Conservation (phyloP, 106 monocot species). For the Phalaenopsis equestris region DNA sequence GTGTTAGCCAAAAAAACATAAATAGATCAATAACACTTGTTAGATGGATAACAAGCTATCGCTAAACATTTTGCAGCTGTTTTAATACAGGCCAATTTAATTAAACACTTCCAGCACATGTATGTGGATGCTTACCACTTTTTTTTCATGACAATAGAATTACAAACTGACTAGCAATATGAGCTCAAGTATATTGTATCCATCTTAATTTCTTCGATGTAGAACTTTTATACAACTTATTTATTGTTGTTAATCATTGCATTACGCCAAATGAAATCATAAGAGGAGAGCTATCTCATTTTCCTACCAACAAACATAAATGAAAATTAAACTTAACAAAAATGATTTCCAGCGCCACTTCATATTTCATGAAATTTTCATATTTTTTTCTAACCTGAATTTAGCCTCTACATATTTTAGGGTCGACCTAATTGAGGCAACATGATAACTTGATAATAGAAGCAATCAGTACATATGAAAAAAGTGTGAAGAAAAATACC, state of each 20-base stretch:
- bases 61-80: no score
- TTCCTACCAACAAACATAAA: background rate
- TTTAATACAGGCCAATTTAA: no score
- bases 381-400: background rate
- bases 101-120: no score
- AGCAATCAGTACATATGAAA: background rate
- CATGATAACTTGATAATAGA: background rate
- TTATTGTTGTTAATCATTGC: background rate
- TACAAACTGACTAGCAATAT: no score
- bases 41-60: no score
- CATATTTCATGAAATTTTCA: background rate
- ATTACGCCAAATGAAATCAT: background rate
- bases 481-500: background rate
- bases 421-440: background rate
- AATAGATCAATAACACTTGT: no score
- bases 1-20: no score
- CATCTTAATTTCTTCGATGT: no score
- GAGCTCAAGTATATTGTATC: no score
- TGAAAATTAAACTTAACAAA: background rate
- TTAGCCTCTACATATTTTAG: background rate
- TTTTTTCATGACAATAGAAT: no score
- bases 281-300: background rate
- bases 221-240: background rate
- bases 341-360: background rate
- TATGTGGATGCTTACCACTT: no score